Evolutionary conservation across 2,329 filamentous ascomycete genomes (phyloP).

Genomic region (Ceratocystis cacaofunesta): DNA sequence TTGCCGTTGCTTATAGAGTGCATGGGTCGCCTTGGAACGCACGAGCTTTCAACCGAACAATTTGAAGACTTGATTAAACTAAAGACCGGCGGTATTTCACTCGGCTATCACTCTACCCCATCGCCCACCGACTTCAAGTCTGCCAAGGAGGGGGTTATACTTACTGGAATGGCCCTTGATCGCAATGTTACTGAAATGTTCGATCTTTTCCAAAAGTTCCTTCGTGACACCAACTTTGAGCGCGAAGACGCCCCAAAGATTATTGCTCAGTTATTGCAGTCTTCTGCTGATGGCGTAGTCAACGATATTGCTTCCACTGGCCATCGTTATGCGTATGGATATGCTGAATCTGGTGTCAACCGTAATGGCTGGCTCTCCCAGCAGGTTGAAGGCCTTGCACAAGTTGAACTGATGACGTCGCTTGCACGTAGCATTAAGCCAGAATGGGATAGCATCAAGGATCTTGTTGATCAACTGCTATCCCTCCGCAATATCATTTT

Average conservation of each 20-base stretch:
- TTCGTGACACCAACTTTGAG: conserved; percentile 82
- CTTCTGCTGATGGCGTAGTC: conserved; percentile 74
- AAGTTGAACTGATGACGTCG: conserved; percentile 69
- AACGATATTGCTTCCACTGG: conserved; percentile 85
- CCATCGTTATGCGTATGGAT: conserved; percentile 71
- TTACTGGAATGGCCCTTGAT: conserved; percentile 79
- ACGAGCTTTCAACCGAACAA: conserved; percentile 78
- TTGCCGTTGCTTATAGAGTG: conserved; percentile 84
- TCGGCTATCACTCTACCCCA: conserved; percentile 69
- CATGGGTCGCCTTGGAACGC: conserved; percentile 85
- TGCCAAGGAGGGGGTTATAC: conserved; percentile 66
- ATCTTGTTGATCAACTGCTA: conserved; percentile 72
- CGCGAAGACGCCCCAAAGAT: conserved; percentile 65
- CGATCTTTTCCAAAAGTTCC: conserved; percentile 62
- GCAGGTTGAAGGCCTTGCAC: conserved; percentile 78
- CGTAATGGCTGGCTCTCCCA: conserved; percentile 58
- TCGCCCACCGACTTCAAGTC: conserved; percentile 56
- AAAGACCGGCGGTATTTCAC: conserved; percentile 80
- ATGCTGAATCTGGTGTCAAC: conserved; percentile 67
- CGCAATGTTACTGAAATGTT: conserved; percentile 86
- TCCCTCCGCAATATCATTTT: conserved; percentile 68
- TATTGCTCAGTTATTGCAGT: conserved; percentile 74
- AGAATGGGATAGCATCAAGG: conserved; percentile 52
- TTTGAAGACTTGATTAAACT: conserved; percentile 92
- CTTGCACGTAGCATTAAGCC: conserved; percentile 50